Conservation (phyloP, 805 yeast species). For the Metschnikowia chrysomelidarum region DNA sequence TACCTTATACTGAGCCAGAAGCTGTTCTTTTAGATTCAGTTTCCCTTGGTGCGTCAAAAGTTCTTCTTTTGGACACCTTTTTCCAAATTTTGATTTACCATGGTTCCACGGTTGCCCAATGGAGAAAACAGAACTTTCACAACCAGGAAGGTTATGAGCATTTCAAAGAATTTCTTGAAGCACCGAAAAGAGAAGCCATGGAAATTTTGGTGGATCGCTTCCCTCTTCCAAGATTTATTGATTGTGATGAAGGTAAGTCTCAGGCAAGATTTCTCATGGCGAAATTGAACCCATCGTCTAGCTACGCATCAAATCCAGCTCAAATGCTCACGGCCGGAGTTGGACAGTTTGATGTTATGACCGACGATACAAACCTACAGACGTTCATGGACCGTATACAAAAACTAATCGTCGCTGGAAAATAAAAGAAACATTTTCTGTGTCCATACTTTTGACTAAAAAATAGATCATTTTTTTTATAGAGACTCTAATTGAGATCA, state of each 20-base stretch:
- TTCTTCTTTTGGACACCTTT: conserved; percentile 62
- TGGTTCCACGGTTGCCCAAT: conserved; percentile 63
- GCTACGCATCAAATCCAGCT: conserved; percentile 43
- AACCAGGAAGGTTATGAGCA: conserved; percentile 57
- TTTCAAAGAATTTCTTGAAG: conserved; percentile 57
- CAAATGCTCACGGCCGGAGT: conserved; percentile 23
- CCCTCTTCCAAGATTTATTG: conserved; percentile 71
- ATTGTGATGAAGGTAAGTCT: conserved; percentile 74
- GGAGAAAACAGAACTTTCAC: conserved; percentile 66
- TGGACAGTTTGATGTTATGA: conserved; percentile 39
- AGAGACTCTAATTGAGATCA: too few relatives aligned
- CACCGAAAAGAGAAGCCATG: conserved; percentile 65
- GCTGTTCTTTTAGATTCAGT: conserved; percentile 64
- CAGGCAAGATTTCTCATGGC: conserved; percentile 72
- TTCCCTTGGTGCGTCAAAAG: conserved; percentile 56
- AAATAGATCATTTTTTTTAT: too few relatives aligned
- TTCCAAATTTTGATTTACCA: conserved; percentile 68
- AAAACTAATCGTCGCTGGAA: conserved; percentile 26
- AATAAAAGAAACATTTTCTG: conserved; percentile 2
- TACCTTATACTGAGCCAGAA: conserved; percentile 46
- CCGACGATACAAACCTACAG: conserved; percentile 61
- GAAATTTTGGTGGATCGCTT: conserved; percentile 62
- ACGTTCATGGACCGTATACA: conserved; percentile 55
- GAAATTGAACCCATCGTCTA: conserved; percentile 64
- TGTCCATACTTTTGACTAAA: too few relatives aligned